Evolutionary conservation across 768 basidiomycete species (phyloP), one percentile per base, ranked within the genome.

Genomic region (Floccularia luteovirens): DNA sequence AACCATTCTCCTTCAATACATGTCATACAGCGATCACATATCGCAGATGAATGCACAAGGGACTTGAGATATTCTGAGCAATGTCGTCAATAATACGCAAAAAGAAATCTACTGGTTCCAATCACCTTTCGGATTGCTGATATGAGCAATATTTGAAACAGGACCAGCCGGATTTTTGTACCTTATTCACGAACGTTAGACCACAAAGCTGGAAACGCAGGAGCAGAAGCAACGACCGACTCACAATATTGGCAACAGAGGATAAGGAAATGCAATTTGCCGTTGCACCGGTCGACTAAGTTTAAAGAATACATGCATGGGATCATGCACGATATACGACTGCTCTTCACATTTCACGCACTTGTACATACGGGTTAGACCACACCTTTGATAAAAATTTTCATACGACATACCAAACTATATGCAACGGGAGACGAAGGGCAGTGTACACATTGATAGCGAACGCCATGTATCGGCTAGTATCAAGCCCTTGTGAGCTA

Each of bases 381-480:
- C 19, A 28, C 20, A 35, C 16, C 25, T 17, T 32, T 24, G 23
- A 36, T 22, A 23, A 36, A 31, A 17, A 17, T 13, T 16, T 24
- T 31, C 41, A n/a, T 30, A 20, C 41, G 3, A 57, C 75, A 42
- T 54, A 94, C 92, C 52, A 96, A 61, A 55, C 74, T 93, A 57
- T 76, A 92, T 7, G 76, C 57, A 14, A 62, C 63, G 0, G 89
- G 80, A 27, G 66, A 66, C 3, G 91, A 91, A 0, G 89, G 77
- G 51, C 93, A 97, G 44, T 82, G 84, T 11, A 84, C 89, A 54
- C 93, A 97, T 54, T 96, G 92, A 56, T 84, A 97, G 31, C 92
- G 70, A 33, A 74, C 63, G 4, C 93, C 91, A 38, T 78, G 58
- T 41, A 94, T 91, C 20, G 68, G 60, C 86, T 90, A 49, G 3